phyloP scores from a whole-genome alignment of 495 filamentous ascomycete species.

The Penicillium roqueforti region DNA sequence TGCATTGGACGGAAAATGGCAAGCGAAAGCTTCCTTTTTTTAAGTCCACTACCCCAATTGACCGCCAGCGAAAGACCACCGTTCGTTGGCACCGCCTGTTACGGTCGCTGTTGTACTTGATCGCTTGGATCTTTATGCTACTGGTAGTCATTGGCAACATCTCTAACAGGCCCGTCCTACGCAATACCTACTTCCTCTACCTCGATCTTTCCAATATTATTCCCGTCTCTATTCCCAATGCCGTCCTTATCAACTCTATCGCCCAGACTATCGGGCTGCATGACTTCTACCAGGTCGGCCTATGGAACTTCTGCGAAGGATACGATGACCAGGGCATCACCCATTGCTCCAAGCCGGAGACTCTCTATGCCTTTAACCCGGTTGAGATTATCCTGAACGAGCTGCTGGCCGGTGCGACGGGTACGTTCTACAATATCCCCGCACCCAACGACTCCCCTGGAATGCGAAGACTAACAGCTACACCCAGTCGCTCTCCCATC shows the following conservation, averaged over 20 bases:
- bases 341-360: constrained; percentile 60
- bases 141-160: constrained; percentile 74
- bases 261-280: constrained; percentile 85
- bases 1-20: constrained; percentile 12
- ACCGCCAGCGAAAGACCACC: constrained; percentile 27
- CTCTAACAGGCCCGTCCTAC: constrained; percentile 53
- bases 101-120: constrained; percentile 65
- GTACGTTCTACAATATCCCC: constrained; percentile 39
- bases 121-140: constrained; percentile 71
- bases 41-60: constrained; percentile 20
- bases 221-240: constrained; percentile 68
- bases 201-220: constrained; percentile 83
- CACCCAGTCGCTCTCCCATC: constrained; percentile 67
- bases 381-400: constrained; percentile 73
- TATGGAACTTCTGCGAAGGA: constrained; percentile 90
- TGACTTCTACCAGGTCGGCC: constrained; percentile 89
- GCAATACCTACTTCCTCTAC: constrained; percentile 73
- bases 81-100: constrained; percentile 43
- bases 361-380: constrained; percentile 87
- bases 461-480: constrained; percentile 14
- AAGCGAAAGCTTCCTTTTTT: constrained; percentile 36
- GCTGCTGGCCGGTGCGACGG: constrained; percentile 73
- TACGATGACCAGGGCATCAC: constrained; percentile 70
- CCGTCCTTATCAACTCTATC: constrained; percentile 75
- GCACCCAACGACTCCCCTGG: background rate